These are phyloP conservation scores for Umbelopsis vinacea DNA, from an alignment of 192 early-diverging fungal species.

Conservation along the genomic window DNA sequence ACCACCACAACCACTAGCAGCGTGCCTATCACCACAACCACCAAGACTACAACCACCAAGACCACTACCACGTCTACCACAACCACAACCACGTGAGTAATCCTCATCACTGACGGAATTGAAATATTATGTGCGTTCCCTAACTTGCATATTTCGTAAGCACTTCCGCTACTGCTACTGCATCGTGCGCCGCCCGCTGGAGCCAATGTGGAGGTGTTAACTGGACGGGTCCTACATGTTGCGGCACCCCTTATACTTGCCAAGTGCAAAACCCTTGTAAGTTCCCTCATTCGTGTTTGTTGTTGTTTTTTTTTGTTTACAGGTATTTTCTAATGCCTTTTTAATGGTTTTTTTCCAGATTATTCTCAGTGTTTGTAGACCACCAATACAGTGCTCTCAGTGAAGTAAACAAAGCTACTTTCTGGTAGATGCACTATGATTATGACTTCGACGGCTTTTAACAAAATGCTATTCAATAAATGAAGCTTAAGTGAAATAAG, in stretches of 20 bases:
- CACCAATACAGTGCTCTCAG: background rate
- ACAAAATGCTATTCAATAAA: too few relatives aligned
- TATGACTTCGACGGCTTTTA: too few relatives aligned
- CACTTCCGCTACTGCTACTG: background rate
- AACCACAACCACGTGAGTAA: background rate
- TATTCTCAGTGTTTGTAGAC: conserved; percentile 6
- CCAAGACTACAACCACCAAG: background rate
- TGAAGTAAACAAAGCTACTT: background rate
- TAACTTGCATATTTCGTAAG: background rate
- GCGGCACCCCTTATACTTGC: background rate
- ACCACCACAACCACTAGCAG: background rate
- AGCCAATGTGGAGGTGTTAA: background rate
- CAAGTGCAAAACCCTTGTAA: background rate
- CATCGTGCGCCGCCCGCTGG: background rate
- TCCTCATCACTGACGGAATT: background rate
- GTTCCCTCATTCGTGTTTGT: background rate
- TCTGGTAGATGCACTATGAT: background rate
- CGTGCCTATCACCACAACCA: background rate
- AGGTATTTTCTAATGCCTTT: background rate
- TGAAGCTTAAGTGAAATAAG: too few relatives aligned
- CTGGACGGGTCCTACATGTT: background rate
- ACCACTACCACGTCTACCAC: background rate
- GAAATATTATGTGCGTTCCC: background rate
- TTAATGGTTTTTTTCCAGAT: background rate
- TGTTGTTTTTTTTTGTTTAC: background rate